Evolutionary conservation across 495 filamentous ascomycete genomes (phyloP).

Genomic region (Monascus purpureus): DNA sequence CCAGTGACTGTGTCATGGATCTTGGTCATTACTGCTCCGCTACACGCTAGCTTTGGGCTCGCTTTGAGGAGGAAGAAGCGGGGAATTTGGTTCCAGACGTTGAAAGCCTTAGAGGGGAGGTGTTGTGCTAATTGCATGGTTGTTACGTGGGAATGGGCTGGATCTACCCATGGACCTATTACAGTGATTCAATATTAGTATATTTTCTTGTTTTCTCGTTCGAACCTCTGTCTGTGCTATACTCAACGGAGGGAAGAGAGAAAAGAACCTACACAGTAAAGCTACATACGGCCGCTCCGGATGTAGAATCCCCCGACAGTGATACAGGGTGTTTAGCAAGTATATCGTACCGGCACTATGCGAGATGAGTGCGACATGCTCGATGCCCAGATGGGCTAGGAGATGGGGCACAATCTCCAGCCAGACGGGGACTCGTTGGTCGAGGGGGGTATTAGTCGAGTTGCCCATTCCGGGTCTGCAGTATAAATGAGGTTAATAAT

Average conservation of each 20-base stretch:
- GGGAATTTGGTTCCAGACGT: constrained; percentile 19
- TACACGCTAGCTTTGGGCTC: constrained; percentile 9
- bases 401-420: constrained; percentile 28
- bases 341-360: constrained; percentile 36
- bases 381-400: constrained; percentile 21
- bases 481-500: background rate
- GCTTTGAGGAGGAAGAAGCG: constrained; percentile 18
- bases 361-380: constrained; percentile 23
- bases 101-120: constrained; percentile 14
- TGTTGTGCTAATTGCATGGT: constrained; percentile 14
- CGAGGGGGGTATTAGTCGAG: constrained; percentile 25
- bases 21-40: constrained; percentile 7
- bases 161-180: constrained; percentile 36
- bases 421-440: constrained; percentile 24
- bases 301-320: constrained; percentile 22
- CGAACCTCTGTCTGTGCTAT: too few relatives aligned
- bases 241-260: too few relatives aligned
- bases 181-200: too few relatives aligned
- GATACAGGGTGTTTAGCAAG: constrained; percentile 26
- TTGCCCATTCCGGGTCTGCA: constrained; percentile 25
- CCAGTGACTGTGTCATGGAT: constrained; percentile 2
- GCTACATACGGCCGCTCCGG: constrained; percentile 18
- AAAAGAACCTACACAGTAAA: too few relatives aligned
- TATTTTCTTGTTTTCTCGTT: too few relatives aligned
- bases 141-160: constrained; percentile 19